Evolutionary conservation across 805 yeast species (phyloP).

Genomic region (Candida piceae): DNA sequence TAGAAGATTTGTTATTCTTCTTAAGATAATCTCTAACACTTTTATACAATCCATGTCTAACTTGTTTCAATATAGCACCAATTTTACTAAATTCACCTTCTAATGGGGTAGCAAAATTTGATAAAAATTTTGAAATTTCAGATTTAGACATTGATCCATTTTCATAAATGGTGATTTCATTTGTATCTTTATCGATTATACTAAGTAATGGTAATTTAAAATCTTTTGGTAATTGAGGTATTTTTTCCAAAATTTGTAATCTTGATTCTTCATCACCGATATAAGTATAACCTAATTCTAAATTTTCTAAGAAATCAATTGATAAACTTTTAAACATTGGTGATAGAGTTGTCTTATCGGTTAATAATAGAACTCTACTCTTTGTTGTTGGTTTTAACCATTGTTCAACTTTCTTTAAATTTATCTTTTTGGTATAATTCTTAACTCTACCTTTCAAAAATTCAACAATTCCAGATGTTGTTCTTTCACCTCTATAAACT

Average conservation of each 20-base stretch:
- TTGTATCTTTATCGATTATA: constrained; percentile 18
- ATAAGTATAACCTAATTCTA: constrained; percentile 44
- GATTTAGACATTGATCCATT: constrained; percentile 30
- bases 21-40: constrained; percentile 20
- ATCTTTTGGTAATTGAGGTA: constrained; percentile 14
- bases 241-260: constrained; percentile 10
- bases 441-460: constrained; percentile 55
- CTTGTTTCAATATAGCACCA: constrained; percentile 17
- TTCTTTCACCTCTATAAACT: constrained; percentile 57
- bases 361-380: constrained; percentile 46
- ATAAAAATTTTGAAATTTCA: constrained; percentile 28
- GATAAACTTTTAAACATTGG: constrained; percentile 63
- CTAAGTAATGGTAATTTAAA: constrained; percentile 21
- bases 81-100: constrained; percentile 32
- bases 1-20: constrained; percentile 12
- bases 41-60: constrained; percentile 19
- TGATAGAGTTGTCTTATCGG: constrained; percentile 44
- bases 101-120: constrained; percentile 26
- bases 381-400: constrained; percentile 19
- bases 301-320: constrained; percentile 53
- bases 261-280: constrained; percentile 25
- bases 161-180: constrained; percentile 16
- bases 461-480: constrained; percentile 47
- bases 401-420: constrained; percentile 28
- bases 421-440: constrained; percentile 56